A percentile compares a stretch with the other conserved stretches of the same genome.
Evolutionary conservation across 805 yeast genomes (phyloP).

Genomic region (Maudiozyma turicensis): DNA sequence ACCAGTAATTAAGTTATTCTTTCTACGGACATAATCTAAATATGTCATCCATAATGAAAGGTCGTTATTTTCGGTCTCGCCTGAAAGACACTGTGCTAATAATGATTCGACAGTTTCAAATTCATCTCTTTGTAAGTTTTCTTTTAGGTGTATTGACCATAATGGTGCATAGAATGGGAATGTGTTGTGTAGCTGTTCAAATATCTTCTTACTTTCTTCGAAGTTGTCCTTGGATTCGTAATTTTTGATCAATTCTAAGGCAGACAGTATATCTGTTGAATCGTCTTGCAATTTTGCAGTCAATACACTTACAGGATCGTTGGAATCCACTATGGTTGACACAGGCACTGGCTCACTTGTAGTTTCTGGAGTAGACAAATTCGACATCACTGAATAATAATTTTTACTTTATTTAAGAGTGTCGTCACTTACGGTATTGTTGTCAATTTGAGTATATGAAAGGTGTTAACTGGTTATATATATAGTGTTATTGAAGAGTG

Average conservation of each 20-base stretch:
- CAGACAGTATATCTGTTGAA: constrained; percentile 44
- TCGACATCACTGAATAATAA: background rate
- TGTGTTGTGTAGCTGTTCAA: constrained; percentile 47
- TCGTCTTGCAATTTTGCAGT: constrained; percentile 42
- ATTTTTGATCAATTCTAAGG: constrained; percentile 45
- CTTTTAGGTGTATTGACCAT: constrained; percentile 69
- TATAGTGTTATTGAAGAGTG: no score
- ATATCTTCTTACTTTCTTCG: constrained; percentile 49
- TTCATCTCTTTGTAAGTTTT: constrained; percentile 56
- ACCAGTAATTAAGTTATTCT: constrained; percentile 60
- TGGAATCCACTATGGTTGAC: background rate
- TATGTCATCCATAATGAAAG: constrained; percentile 70
- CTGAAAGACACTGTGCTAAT: constrained; percentile 53
- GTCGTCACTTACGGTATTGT: no score
- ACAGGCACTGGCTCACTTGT: background rate
- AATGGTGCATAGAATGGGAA: constrained; percentile 62
- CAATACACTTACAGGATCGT: constrained; percentile 49
- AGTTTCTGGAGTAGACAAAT: constrained; percentile 8
- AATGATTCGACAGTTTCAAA: constrained; percentile 55
- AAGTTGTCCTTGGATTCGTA: constrained; percentile 44
- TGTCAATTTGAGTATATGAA: no score
- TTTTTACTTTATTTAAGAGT: no score
- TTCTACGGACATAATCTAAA: constrained; percentile 63
- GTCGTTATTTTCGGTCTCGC: constrained; percentile 34
- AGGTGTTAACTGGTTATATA: no score